Base-by-base conservation (phyloP, 208 protist species). In the Trypanosoma vivax region DNA sequence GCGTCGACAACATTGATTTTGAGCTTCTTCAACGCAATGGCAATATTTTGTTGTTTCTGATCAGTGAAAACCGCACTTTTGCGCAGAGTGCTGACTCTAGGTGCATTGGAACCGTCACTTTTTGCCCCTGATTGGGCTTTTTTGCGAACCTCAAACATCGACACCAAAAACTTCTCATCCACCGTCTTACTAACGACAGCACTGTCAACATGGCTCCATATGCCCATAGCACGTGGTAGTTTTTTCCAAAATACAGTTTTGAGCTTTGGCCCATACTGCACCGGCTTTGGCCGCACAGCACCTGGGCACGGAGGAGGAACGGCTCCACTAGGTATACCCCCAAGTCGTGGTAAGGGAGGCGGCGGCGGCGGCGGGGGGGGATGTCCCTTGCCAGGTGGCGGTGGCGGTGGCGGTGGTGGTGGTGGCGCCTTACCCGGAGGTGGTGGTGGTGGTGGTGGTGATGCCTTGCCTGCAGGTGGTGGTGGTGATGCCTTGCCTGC, bases 191-290 rank as follows among this genome's bases (percentile, higher is more conserved):
- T 42, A 2, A 37, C 16, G 34, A 64, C 53, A 14, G 57, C 31
- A 30, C 16, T 10, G 45, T 82, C 71, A 25, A 40, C 10, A 29
- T 65, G 60, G 9, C 64, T 58, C 82, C 83, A 90, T 29, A 90
- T 56, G 14, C 83, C 83, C 33, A 69, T 76, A 30, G 76, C 39
- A 40, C 73, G 71, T 0, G 67, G 35, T 2, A 87, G 39, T 46
- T 87, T 87, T 51, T 86, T 88, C 83, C 83, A 91, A 43, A 91
- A 91, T 49, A 91, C 62, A 2, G 79, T 77, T 53, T 91, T 91
- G 30, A 91, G 47, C 29, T 76, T 75, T 0, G 83, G 79, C 2
- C 73, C 83, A 10, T 41, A 60, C 46, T 62, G 60, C 24, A 23
- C 46, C 9, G 45, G 37, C 27, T 53, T 46, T 5, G 68, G 39